Evolutionary conservation across 1,284 basidiomycete species (phyloP), one percentile per base, ranked within the genome.

Genomic region (Trametes sp.): DNA sequence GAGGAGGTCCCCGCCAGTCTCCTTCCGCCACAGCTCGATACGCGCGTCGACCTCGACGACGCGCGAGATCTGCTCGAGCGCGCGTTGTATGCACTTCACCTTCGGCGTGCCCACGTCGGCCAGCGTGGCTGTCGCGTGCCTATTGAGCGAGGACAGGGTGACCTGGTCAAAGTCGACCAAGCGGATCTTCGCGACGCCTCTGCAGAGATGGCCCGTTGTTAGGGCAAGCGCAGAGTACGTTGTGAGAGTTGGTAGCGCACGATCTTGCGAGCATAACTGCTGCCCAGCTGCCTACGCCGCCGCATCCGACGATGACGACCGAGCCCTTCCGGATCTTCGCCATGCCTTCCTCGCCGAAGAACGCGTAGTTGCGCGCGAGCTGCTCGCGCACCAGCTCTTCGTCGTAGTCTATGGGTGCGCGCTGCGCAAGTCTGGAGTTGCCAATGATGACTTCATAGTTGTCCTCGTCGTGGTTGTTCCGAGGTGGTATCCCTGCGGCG

Each of bases 261-360:
- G 92, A 93, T 74, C 96, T 81, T 31, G 89, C 90, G 48, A 98
- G 87, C 95, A 98, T 98, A 33, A 97, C 87, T 7, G 97, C 96
- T 28, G 90, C 92, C 91, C 95, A 97, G 70, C 93, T 95, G 0
- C 97, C 96, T 1, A 99, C 98, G 6, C 98, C 98, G 61, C 98
- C 98, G 67, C 96, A 95, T 4, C 98, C 98, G 9, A 99, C 87
- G 24, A 99, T 82, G 23, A 95, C 94, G 4, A 98, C 95, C 21
- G 84, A 89, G 8, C 88, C 86, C 24, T 84, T 75, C 61, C 98
- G 83, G 46, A 99, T 84, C 70, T 87, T 88, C 13, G 79, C 74
- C 95, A 98, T 98, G 26, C 88, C 87, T 38, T 96, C 92, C 35
- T 97, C 94, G 0, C 95, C 95, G 52, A 99, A 91, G 79, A 99